These are phyloP conservation scores for Castanea mollissima DNA, from an alignment of 306 rosid species.

Conservation along the genomic window DNA sequence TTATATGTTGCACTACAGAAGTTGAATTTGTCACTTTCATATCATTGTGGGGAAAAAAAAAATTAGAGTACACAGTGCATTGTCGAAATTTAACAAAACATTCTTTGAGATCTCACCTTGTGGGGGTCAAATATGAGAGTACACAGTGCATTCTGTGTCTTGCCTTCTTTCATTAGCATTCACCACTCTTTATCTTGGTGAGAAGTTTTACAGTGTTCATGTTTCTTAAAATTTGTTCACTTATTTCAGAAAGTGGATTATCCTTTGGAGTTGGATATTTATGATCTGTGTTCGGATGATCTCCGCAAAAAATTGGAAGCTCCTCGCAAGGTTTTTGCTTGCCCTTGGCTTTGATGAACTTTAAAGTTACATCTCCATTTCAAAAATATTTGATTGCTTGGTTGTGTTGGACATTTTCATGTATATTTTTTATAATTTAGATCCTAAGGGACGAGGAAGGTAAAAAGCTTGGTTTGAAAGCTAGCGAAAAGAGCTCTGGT, in stretches of 20 bases:
- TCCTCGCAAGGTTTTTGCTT: conserved; percentile 73
- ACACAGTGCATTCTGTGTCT: background rate
- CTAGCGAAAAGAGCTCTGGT: conserved; percentile 57
- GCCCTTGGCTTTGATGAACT: conserved; percentile 21
- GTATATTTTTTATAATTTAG: conserved; percentile 34
- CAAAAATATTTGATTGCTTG: background rate
- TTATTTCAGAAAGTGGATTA: conserved; percentile 91
- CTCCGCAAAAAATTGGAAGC: conserved; percentile 72
- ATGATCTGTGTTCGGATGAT: conserved; percentile 92
- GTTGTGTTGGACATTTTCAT: conserved; percentile 16
- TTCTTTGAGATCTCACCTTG: background rate
- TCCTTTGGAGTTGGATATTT: conserved; percentile 90
- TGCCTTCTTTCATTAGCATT: background rate
- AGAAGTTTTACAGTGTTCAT: background rate
- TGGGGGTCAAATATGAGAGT: background rate
- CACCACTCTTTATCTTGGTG: background rate
- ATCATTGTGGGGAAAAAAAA: background rate
- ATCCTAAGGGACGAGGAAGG: conserved; percentile 86
- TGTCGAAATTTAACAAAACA: background rate
- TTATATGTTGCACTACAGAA: background rate
- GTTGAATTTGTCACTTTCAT: background rate
- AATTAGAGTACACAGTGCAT: background rate
- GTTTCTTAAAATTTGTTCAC: conserved; percentile 15
- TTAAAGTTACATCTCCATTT: background rate
- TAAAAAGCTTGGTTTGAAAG: conserved; percentile 77